A percentile compares a stretch with the other conserved stretches of the same genome.
phyloP scores from a whole-genome alignment of 495 filamentous ascomycete genomes.

The Cryomyces antarcticus region DNA sequence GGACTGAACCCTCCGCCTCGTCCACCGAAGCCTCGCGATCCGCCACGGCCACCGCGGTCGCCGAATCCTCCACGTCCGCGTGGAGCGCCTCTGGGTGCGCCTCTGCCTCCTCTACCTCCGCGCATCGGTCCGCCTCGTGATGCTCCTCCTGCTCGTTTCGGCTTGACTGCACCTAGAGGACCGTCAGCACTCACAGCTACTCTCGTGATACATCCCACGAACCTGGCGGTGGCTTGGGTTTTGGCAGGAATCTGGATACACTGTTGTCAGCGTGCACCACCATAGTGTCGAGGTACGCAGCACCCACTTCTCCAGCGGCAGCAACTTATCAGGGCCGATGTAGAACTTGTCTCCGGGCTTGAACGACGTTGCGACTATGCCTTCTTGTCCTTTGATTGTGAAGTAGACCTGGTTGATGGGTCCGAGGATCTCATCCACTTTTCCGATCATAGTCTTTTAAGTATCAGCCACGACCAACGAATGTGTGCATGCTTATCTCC shows the following conservation, averaged over 20 bases:
- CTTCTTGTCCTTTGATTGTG: conserved; percentile 89
- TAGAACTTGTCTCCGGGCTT: conserved; percentile 92
- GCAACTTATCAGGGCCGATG: conserved; percentile 82
- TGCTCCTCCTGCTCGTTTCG: conserved; percentile 38
- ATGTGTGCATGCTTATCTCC: neutral
- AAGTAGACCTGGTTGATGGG: conserved; percentile 95
- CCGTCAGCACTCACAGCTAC: neutral
- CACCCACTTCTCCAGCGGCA: conserved; percentile 65
- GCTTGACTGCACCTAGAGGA: conserved; percentile 30
- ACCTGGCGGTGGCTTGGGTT: conserved; percentile 69
- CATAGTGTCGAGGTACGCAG: neutral
- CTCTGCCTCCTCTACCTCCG: conserved; percentile 23
- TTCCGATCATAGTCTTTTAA: conserved; percentile 68
- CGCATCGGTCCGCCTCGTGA: conserved; percentile 8
- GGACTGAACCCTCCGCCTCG: conserved; percentile 7
- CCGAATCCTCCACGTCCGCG: conserved; percentile 9
- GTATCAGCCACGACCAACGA: neutral
- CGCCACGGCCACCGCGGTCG: conserved; percentile 8
- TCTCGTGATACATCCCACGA: neutral
- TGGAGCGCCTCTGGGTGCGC: conserved; percentile 16
- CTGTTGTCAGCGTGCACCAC: neutral
- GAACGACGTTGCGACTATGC: conserved; percentile 86
- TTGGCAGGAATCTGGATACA: conserved; percentile 58
- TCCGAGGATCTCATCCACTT: conserved; percentile 87
- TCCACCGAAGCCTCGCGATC: conserved; percentile 7